These are phyloP conservation scores for Xerocomus spinulosus DNA, from an alignment of 768 basidiomycete species.

Conservation along the genomic window DNA sequence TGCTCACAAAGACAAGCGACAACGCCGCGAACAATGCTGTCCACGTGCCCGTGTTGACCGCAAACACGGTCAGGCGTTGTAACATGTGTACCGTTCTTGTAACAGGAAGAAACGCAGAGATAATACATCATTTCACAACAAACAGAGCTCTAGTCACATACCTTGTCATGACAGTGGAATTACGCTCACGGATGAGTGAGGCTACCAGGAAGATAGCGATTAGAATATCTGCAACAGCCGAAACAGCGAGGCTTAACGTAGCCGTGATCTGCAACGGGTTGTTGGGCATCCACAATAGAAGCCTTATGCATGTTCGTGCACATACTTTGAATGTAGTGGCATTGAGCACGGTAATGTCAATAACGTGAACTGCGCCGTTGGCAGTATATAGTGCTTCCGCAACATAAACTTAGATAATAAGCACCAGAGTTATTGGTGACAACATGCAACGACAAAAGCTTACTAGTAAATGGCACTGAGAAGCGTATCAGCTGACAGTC, in stretches of 20 bases:
- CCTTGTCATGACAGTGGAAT: background rate
- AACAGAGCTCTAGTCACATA: background rate
- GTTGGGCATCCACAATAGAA: background rate
- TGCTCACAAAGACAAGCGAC: background rate
- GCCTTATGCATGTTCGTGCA: background rate
- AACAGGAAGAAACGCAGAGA: background rate
- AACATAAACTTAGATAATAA: background rate
- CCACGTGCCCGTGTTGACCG: constrained; percentile 34
- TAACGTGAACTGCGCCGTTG: background rate
- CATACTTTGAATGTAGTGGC: background rate
- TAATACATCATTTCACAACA: background rate
- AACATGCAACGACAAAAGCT: background rate
- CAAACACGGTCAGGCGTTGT: background rate
- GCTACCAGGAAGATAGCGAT: background rate
- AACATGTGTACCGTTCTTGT: background rate
- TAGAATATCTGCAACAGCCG: background rate
- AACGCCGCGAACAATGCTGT: constrained; percentile 47
- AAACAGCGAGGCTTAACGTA: background rate
- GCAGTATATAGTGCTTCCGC: background rate
- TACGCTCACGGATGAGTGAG: background rate
- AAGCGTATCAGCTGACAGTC: background rate
- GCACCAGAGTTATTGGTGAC: too few species aligned
- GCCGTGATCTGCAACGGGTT: background rate
- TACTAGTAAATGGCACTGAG: background rate
- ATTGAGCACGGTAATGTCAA: background rate